These are phyloP conservation scores for Claviceps sp. DNA, from an alignment of 2,329 filamentous ascomycete genomes.

Conservation along the genomic window DNA sequence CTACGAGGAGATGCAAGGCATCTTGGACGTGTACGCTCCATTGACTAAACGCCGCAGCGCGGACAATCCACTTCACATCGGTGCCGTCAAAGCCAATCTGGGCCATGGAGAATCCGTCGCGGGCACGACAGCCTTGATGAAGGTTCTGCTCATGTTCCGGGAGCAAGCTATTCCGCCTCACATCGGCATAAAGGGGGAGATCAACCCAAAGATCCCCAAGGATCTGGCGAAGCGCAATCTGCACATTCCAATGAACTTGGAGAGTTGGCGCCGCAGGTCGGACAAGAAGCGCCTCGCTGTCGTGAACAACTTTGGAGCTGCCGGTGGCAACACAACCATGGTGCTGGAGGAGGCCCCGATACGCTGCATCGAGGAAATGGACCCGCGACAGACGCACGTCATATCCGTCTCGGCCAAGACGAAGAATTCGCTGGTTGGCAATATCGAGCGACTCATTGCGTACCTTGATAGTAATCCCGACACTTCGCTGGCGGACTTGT, in stretches of 20 bases:
- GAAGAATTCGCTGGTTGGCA: slow-evolving; percentile 42
- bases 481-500: slow-evolving; percentile 40
- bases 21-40: slow-evolving; percentile 45
- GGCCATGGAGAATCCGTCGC: slow-evolving; percentile 51
- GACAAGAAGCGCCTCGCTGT: slow-evolving; percentile 34
- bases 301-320: slow-evolving; percentile 59
- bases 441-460: slow-evolving; percentile 39
- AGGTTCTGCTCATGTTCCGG: slow-evolving; percentile 52
- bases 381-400: slow-evolving; percentile 44
- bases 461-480: slow-evolving; percentile 40
- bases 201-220: slow-evolving; percentile 46
- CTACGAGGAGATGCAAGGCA: slow-evolving; percentile 68
- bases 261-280: slow-evolving; percentile 29
- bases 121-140: slow-evolving; percentile 47
- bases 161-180: slow-evolving; percentile 52
- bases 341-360: slow-evolving; percentile 49
- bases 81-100: slow-evolving; percentile 51
- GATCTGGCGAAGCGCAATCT: slow-evolving; percentile 45
- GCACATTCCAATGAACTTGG: slow-evolving; percentile 41
- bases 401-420: slow-evolving; percentile 45
- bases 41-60: slow-evolving; percentile 25
- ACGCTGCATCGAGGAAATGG: slow-evolving; percentile 23
- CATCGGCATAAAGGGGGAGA: slow-evolving; percentile 50
- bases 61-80: slow-evolving; percentile 44
- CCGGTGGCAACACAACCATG: slow-evolving; percentile 57